These are phyloP conservation scores for Dendrobium huoshanense DNA, from an alignment of 106 monocot species.

Conservation along the genomic window DNA sequence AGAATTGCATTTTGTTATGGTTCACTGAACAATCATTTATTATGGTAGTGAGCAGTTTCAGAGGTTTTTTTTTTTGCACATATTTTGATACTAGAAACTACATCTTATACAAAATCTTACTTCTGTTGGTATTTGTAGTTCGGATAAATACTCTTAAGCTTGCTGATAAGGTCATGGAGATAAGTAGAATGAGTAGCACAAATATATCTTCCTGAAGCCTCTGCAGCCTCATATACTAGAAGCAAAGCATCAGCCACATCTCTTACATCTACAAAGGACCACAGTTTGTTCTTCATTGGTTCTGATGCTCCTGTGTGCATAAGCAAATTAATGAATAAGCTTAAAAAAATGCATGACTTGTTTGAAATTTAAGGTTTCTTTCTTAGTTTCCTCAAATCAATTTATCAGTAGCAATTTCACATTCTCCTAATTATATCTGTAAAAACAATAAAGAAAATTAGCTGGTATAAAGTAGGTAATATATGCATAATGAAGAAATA, in stretches of 20 bases:
- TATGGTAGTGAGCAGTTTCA: neutral
- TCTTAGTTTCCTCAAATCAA: neutral
- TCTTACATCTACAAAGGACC: constrained; percentile 50
- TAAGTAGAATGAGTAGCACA: constrained; percentile 21
- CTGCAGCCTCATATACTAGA: constrained; percentile 50
- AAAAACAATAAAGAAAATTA: neutral
- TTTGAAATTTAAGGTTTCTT: neutral
- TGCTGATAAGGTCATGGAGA: constrained; percentile 22
- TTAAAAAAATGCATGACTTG: neutral
- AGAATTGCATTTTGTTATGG: neutral
- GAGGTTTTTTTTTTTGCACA: neutral
- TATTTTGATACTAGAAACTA: neutral
- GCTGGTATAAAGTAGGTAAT: neutral
- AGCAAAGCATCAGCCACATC: constrained; percentile 70
- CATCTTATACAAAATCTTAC: constrained; percentile 11
- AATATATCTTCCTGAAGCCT: constrained; percentile 55
- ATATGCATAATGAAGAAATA: no score
- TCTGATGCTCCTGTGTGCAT: neutral
- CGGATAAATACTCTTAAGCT: constrained; percentile 55
- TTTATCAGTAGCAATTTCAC: neutral
- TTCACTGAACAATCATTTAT: neutral
- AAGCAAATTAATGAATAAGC: neutral
- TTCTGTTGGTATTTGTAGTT: constrained; percentile 43
- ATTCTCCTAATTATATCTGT: neutral
- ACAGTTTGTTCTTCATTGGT: constrained; percentile 13